phyloP scores from a whole-genome alignment of 2,329 filamentous ascomycete genomes.

The Grosmannia huntii region DNA sequence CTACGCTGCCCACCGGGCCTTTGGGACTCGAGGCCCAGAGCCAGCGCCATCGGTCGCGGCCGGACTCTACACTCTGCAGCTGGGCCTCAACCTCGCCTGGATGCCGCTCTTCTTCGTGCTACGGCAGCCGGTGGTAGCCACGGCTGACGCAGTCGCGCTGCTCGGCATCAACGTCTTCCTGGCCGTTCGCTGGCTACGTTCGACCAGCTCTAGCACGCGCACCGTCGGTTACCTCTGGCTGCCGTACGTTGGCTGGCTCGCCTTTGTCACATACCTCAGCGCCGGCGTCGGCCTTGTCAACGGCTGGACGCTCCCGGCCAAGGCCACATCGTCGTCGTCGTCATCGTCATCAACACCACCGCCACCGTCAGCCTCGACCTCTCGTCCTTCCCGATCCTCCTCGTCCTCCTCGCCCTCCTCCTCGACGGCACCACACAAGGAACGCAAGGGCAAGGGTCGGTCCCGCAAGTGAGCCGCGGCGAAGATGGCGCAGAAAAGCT shows the following conservation, averaged over 20 bases:
- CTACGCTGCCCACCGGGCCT: constrained; percentile 72
- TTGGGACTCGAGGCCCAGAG: constrained; percentile 47
- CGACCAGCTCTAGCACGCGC: constrained; percentile 46
- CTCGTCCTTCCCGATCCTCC: neutral
- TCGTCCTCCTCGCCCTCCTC: neutral
- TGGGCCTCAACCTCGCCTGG: constrained; percentile 76
- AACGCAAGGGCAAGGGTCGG: neutral
- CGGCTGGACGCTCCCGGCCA: constrained; percentile 42
- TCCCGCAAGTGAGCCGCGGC: neutral
- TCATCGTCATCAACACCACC: neutral
- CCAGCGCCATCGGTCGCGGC: constrained; percentile 53
- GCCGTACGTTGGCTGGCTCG: constrained; percentile 77
- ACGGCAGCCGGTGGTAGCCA: constrained; percentile 59
- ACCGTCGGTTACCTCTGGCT: constrained; percentile 57
- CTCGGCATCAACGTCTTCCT: constrained; percentile 62
- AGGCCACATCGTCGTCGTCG: neutral
- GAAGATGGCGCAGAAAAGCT: neutral
- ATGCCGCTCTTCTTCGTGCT: constrained; percentile 87
- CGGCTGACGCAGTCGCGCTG: constrained; percentile 61
- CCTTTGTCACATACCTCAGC: constrained; percentile 78
- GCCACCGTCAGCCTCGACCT: neutral
- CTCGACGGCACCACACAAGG: neutral
- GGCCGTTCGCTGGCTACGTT: constrained; percentile 55
- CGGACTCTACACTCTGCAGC: constrained; percentile 74
- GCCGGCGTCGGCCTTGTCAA: constrained; percentile 57